Evolutionary conservation across 2,329 filamentous ascomycete species (phyloP), one percentile per base, ranked within the genome.

Genomic region (Claviceps sp.): DNA sequence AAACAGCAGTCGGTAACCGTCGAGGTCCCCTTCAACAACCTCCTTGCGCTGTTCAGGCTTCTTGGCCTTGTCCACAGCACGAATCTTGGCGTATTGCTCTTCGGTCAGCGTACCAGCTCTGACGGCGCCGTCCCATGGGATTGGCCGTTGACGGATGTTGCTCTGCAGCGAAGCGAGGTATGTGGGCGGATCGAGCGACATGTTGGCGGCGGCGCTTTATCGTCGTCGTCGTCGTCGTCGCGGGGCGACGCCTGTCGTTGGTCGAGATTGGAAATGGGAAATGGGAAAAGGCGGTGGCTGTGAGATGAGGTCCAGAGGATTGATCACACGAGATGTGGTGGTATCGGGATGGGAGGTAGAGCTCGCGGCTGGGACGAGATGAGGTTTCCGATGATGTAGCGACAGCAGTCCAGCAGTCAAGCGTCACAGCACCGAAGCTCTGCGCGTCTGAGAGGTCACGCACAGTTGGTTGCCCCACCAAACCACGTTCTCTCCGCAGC

Each of bases 41-140:
- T 91, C 81, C 65, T 84, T 85, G 64, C 90, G 82, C 70, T 89
- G 86, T 60, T 97, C 93, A 40, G 65, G 60, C 69, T 88, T 93
- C 69, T 89, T 86, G 59, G 93, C 87, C 72, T 96, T 97, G 70
- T 97, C 93, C 61, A 97, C 88, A 55, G 90, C 88, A 70, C 90
- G 90, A 72, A 98, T 95, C 77, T 90, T 91, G 74, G 86, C 87
- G 61, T 96, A 81, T 70, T 98, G 91, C 60, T 86, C 84, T 60
- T 97, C 91, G 54, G 87, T 95, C 70, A 98, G 86, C 64, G 88
- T 93, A 68, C 90, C 88, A 61, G 88, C 88, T 68, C 93, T 82
- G 59, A 95, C 88, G 62, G 91, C 90, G 62, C 91, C 91, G 70
- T 97, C 91, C 93, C 93, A 98, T 54, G 91, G 90, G 71, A 98